Percentiles rank a stretch among this genome's conserved stretches.
These are phyloP conservation scores for Metschnikowia dekortorum DNA, from an alignment of 805 yeast species.

Conservation along the genomic window DNA sequence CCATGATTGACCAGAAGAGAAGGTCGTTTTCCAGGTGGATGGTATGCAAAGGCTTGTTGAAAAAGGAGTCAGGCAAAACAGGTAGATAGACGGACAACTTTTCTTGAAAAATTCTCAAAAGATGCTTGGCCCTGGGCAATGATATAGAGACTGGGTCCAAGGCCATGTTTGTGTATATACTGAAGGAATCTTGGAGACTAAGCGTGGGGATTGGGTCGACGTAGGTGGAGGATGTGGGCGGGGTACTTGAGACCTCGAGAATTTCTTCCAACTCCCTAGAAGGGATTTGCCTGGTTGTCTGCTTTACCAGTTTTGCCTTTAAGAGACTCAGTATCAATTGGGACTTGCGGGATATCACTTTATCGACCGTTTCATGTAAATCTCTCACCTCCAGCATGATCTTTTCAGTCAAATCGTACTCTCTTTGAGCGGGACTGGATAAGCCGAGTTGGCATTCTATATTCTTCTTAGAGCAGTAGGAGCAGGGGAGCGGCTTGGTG, in stretches of 20 bases:
- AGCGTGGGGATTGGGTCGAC: constrained; percentile 17
- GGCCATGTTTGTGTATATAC: constrained; percentile 13
- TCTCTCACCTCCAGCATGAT: constrained; percentile 12
- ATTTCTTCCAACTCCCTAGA: background rate
- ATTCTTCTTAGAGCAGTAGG: constrained; percentile 51
- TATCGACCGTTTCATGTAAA: constrained; percentile 13
- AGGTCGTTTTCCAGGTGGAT: constrained; percentile 28
- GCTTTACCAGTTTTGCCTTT: background rate
- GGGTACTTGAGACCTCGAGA: constrained; percentile 3
- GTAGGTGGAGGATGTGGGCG: constrained; percentile 6
- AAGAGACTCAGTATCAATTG: constrained; percentile 9
- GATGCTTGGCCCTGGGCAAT: constrained; percentile 8
- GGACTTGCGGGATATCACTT: constrained; percentile 10
- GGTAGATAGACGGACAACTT: constrained; percentile 13
- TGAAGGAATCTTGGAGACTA: constrained; percentile 11
- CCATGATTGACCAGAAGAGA: constrained; percentile 39
- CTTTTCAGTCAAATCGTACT: constrained; percentile 12
- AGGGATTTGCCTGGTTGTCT: background rate
- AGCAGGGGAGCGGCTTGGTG: constrained; percentile 53
- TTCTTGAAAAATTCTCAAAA: constrained; percentile 8
- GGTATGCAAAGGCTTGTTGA: constrained; percentile 10
- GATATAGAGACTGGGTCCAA: constrained; percentile 10
- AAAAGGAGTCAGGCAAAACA: constrained; percentile 14
- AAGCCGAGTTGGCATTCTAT: constrained; percentile 52
- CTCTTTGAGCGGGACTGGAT: constrained; percentile 25